Percentiles rank a stretch among this genome's conserved stretches.
Evolutionary conservation across 1,139 yeast species (phyloP).

Genomic region (Hansenula sp.): DNA sequence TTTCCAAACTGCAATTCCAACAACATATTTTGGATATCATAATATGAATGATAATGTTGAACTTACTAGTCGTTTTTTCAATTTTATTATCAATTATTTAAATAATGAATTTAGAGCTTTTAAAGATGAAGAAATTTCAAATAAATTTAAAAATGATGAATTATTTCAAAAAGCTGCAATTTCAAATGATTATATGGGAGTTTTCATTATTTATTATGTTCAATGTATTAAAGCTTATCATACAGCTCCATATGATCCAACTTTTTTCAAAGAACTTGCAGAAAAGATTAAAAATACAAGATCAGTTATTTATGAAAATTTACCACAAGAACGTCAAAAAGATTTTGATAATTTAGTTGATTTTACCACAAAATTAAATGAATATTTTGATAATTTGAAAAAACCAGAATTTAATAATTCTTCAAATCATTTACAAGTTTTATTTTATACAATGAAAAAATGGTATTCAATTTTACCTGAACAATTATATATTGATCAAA

Average conservation of each 20-base stretch:
- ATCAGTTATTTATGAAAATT: conserved; percentile 11
- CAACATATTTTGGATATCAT: conserved; percentile 17
- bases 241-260: conserved; percentile 16
- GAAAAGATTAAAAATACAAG: conserved; percentile 3
- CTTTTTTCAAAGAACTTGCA: conserved; percentile 11
- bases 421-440: conserved; percentile 19
- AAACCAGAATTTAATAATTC: conserved; percentile 3
- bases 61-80: conserved; percentile 17
- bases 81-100: conserved; percentile 16
- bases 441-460: conserved; percentile 21
- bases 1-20: conserved; percentile 17
- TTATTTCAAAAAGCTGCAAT: conserved; percentile 15
- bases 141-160: conserved; percentile 7
- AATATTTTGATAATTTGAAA: conserved; percentile 12
- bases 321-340: conserved; percentile 6
- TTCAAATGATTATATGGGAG: conserved; percentile 16
- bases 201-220: conserved; percentile 19
- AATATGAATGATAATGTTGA: conserved; percentile 19
- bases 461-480: conserved; percentile 18
- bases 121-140: conserved; percentile 8
- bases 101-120: conserved; percentile 16
- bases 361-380: conserved; percentile 8
- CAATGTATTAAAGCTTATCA: conserved; percentile 22
- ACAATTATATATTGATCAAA: conserved; percentile 6
- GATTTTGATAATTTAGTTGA: conserved; percentile 14